Base-by-base conservation (phyloP, 192 early-diverging fungal genomes). In the Coemansia sp. region DNA sequence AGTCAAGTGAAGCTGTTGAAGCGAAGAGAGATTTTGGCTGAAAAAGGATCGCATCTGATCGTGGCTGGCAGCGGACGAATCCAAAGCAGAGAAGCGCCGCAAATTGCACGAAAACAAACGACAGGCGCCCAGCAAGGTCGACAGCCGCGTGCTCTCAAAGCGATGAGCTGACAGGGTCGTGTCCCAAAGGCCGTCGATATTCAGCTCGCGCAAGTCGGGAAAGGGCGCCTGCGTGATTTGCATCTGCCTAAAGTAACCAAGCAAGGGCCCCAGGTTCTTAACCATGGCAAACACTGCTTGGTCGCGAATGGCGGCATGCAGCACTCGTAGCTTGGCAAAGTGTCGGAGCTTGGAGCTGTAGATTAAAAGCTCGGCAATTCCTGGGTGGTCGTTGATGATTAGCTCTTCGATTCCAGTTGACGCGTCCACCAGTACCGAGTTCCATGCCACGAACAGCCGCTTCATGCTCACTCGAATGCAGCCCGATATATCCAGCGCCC, bases 401-500 rank as follows among this genome's bases (percentile, higher is more conserved):
- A 83, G 66, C 31, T 63, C 52, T 50, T 83, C 75, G 22, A 83
- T 62, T 9, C 18, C 4, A 11, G 80, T 71, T 44, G 69, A 31
- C 31, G 62, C 72, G 13, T 64, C 60, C 9, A 69, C 60, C 1
- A 82, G 69, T 22, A 43, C 60, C 7, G 72, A n/a, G 15, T 52
- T 58, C 75, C 75, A 82, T 11, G 80, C 75, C 40, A 62, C 33
- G 61, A 78, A 83, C 44, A 83, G 13, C 7, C 53, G 57, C 67
- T 69, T 74, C 18, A 75, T 29, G 4, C 73, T 62, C 64, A 83
- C 69, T 6, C 64, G 40, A 1, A 33, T 60, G 38, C 80, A 83
- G n/a, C 80, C 80, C 3, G 80, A 83, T 40, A 83, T 83, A 43
- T 83, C 80, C 29, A 83, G 66, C 12, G 70, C 40, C 27, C 75